Evolutionary conservation across 1,139 yeast genomes (phyloP), one percentile per base, ranked within the genome.

Genomic region (Taphrina deformans): DNA sequence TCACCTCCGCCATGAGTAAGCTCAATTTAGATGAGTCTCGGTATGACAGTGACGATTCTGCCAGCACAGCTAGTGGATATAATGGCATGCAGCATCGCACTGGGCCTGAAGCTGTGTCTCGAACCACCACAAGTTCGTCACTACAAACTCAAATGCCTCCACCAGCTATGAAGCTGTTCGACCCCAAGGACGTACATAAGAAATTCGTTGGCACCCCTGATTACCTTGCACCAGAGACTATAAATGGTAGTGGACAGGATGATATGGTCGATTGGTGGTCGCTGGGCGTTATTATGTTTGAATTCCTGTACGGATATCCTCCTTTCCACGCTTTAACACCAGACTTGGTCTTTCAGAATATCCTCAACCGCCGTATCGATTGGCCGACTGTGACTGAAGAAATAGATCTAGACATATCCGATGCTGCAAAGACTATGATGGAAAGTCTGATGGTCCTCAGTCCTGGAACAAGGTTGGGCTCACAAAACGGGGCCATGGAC

Each of bases 221-320:
- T 74, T 95, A 95, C 75, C 81, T 95, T 48, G 96, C 99, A 0
- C 99, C 99, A 0, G 99, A 95, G 73, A 92, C 97, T 0, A 90
- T 95, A 69, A 80, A 83, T 56, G 98, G 98, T 35, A 80, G 82
- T 5, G 89, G 90, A 0, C 97, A 93, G 74, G 90, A 87, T 69
- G 93, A 87, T 70, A 83, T 87, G 52, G 86, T 96, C 44, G 99
- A 95, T 78, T 95, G 99, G 99, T 95, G 99, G 99, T 89, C 98
- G 1, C 83, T 92, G 53, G 99, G 99, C 0, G 93, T 98, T 76
- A 91, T 95, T 66, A 77, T 92, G 65, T 95, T 93, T 78, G 99
- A 95, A 75, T 87, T 93, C 72, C 76, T 91, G 62, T 89, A 89
- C 74, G 99, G 99, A 0, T 89, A 86, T 73, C 97, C 99, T 0